A percentile compares a stretch with the other conserved stretches of the same genome.
Evolutionary conservation across 202 grass and related monocot species (phyloP).

Genomic region (Carex arenaria): DNA sequence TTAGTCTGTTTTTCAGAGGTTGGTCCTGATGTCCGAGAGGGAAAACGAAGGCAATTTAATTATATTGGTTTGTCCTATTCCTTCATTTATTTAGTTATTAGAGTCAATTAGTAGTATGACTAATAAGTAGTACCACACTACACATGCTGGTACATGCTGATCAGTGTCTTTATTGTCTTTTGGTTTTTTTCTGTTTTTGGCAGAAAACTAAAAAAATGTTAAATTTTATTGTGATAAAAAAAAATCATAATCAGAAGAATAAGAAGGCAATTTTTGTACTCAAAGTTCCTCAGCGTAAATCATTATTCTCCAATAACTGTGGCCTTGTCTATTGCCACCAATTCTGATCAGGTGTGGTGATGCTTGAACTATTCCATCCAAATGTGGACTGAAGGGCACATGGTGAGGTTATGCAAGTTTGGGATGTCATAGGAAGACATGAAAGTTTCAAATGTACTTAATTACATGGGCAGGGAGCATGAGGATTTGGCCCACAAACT

Average conservation of each 20-base stretch:
- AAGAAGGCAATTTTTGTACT: no score
- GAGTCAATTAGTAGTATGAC: background rate
- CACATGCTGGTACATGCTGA: background rate
- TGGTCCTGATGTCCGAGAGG: slow-evolving; percentile 81
- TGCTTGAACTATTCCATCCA: no score
- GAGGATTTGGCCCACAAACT: no score
- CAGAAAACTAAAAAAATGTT: background rate
- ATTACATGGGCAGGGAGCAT: no score
- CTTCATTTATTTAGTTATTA: background rate
- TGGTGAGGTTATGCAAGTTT: no score
- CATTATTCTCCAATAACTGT: no score
- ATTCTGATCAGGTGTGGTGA: no score
- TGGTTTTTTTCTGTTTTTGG: background rate
- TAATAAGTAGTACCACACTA: background rate
- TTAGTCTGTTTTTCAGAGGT: slow-evolving; percentile 38
- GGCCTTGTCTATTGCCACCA: no score
- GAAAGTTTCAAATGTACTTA: no score
- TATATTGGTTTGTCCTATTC: slow-evolving; percentile 56
- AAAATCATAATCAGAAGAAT: background rate
- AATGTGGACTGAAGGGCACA: no score
- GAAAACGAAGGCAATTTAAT: slow-evolving; percentile 82
- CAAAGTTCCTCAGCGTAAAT: no score
- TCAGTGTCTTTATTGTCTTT: background rate
- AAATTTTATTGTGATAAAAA: background rate
- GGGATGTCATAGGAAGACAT: no score